phyloP scores from a whole-genome alignment of 306 rosid species.

The Malus orientalis region DNA sequence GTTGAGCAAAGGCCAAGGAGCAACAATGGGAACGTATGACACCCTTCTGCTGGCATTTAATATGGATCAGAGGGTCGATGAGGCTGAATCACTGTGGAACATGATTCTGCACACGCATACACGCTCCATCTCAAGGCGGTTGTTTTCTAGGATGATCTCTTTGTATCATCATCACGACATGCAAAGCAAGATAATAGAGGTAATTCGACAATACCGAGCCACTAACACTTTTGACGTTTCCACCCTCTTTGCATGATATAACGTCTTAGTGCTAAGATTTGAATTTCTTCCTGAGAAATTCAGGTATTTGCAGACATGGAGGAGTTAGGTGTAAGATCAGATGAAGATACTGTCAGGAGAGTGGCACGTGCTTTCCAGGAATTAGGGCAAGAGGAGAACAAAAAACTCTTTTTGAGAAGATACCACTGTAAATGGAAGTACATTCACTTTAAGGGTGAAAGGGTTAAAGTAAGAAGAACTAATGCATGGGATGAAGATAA shows the following conservation, averaged over 20 bases:
- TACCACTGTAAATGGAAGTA: conserved; percentile 78
- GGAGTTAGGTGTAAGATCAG: conserved; percentile 70
- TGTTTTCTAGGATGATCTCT: conserved; percentile 83
- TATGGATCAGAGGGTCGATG: conserved; percentile 73
- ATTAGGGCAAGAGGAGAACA: conserved; percentile 64
- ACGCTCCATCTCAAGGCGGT: conserved; percentile 66
- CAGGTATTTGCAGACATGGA: conserved; percentile 94
- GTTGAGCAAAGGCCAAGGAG: conserved; percentile 94
- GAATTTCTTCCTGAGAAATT: conserved; percentile 2
- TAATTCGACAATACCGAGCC: conserved; percentile 8
- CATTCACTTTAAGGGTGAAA: conserved; percentile 70
- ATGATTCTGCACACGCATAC: conserved; percentile 69
- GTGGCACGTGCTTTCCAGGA: conserved; percentile 51
- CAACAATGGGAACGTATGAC: conserved; percentile 89
- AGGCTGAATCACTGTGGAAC: conserved; percentile 95
- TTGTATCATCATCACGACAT: conserved; percentile 67
- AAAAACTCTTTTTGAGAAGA: conserved; percentile 44
- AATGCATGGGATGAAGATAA: conserved; percentile 32
- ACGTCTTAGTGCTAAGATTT: background rate
- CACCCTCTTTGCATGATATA: background rate
- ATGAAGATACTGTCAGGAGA: conserved; percentile 76
- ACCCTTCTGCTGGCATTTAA: conserved; percentile 87
- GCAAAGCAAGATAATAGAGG: conserved; percentile 67
- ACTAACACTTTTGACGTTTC: background rate
- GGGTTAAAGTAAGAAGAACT: conserved; percentile 65